Percentiles rank a stretch among this genome's conserved stretches.
Conservation (phyloP, 257 asterid genomes). For the Leonotis leonurus region DNA sequence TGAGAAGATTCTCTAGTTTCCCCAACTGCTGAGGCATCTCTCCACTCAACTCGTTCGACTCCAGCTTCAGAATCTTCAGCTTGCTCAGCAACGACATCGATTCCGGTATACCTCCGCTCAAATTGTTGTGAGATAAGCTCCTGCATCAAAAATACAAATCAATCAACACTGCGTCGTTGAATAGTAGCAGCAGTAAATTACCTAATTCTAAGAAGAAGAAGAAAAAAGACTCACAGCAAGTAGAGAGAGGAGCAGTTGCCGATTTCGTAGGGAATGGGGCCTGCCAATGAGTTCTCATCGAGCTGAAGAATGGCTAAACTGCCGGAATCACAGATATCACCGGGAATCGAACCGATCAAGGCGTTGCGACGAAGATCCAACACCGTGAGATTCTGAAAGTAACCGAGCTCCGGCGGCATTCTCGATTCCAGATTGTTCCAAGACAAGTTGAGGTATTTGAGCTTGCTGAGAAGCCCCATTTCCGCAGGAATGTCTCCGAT, state of each 20-base stretch:
- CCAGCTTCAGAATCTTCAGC: slow-evolving; percentile 81
- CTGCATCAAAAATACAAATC: slow-evolving; percentile 30
- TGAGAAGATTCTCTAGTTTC: slow-evolving; percentile 62
- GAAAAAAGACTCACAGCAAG: slow-evolving; percentile 57
- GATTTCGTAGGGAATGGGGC: slow-evolving; percentile 63
- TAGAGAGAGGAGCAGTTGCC: slow-evolving; percentile 83
- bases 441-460: slow-evolving; percentile 70
- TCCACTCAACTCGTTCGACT: slow-evolving; percentile 69
- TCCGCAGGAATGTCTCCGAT: slow-evolving; percentile 65
- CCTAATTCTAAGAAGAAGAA: not conserved
- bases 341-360: slow-evolving; percentile 62
- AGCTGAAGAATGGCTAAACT: slow-evolving; percentile 81
- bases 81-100: slow-evolving; percentile 58
- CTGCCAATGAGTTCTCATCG: slow-evolving; percentile 74
- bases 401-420: slow-evolving; percentile 73
- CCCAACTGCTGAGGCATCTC: slow-evolving; percentile 85
- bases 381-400: slow-evolving; percentile 56
- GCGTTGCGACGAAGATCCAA: slow-evolving; percentile 64
- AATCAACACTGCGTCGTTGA: not conserved
- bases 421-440: slow-evolving; percentile 70
- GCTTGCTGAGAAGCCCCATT: slow-evolving; percentile 63
- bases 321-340: slow-evolving; percentile 75
- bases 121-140: slow-evolving; percentile 80
- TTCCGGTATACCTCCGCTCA: slow-evolving; percentile 67
- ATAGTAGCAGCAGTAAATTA: too few species aligned